Evolutionary conservation across 768 basidiomycete genomes (phyloP).

Genomic region (Amanita polypyramis): DNA sequence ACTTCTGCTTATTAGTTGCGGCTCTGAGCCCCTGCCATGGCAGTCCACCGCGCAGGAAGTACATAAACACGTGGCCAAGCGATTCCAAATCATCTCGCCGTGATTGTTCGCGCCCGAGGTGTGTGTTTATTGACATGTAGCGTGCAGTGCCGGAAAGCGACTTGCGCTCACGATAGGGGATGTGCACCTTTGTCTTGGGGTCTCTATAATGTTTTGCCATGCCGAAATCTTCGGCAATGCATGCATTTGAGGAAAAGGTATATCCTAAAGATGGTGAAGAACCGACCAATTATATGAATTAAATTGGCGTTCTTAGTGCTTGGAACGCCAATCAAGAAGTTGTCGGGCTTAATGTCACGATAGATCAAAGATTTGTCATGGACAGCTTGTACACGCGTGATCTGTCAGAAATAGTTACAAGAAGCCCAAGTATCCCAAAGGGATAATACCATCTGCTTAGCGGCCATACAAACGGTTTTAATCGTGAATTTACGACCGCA

Average conservation of each 20-base stretch:
- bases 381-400: conserved; percentile 92
- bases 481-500: conserved; percentile 95
- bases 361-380: conserved; percentile 99
- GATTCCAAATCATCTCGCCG: conserved; percentile 95
- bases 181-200: conserved; percentile 95
- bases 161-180: conserved; percentile 98
- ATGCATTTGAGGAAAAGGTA: conserved; percentile 2
- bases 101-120: conserved; percentile 90
- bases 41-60: conserved; percentile 91
- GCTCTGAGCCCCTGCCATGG: conserved; percentile 98
- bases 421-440: background rate
- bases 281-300: conserved; percentile 79
- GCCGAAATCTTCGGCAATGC: conserved; percentile 65
- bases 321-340: conserved; percentile 94
- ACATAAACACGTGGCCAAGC: conserved; percentile 98
- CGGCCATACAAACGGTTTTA: conserved; percentile 98
- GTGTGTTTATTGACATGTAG: conserved; percentile 99
- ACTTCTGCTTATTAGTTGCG: conserved; percentile 99
- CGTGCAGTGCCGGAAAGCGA: conserved; percentile 92
- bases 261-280: background rate
- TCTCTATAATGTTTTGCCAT: conserved; percentile 99
- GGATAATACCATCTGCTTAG: conserved; percentile 85
- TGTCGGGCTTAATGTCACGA: conserved; percentile 98
- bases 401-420: conserved; percentile 32
- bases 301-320: conserved; percentile 84